Evolutionary conservation across 83 land plant genomes (phyloP).

Genomic region (Diphasiastrum complanatum): DNA sequence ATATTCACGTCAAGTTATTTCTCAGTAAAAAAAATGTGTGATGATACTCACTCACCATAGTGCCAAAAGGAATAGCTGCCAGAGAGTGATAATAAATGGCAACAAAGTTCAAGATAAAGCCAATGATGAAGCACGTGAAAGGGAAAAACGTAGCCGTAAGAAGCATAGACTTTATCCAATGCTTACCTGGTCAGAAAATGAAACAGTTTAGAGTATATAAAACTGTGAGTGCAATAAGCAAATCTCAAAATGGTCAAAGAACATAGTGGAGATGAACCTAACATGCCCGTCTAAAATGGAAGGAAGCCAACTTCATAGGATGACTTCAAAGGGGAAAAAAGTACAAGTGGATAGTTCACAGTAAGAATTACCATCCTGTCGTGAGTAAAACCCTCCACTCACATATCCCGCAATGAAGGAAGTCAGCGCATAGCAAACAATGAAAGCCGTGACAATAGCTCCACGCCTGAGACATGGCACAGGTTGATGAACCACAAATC

Average conservation of each 20-base stretch:
- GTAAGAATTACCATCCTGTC: constrained; percentile 31
- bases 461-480: constrained; percentile 25
- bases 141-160: constrained; percentile 36
- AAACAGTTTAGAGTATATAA: neutral
- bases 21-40: neutral
- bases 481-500: too few species aligned
- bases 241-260: too few species aligned
- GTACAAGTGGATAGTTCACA: neutral
- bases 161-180: constrained; percentile 41
- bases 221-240: too few species aligned
- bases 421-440: constrained; percentile 39
- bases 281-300: too few species aligned
- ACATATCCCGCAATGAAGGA: constrained; percentile 41
- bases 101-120: constrained; percentile 30
- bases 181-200: constrained; percentile 25
- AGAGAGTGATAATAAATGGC: constrained; percentile 32
- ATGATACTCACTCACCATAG: constrained; percentile 23
- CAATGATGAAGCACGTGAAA: constrained; percentile 39
- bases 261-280: too few species aligned
- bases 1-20: neutral
- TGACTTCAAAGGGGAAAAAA: too few species aligned
- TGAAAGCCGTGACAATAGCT: constrained; percentile 41
- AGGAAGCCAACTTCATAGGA: too few species aligned
- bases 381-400: constrained; percentile 37
- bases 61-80: constrained; percentile 43